Evolutionary conservation across 352 stramenopile species (phyloP).

Genomic region (Globisporangium paddicum): DNA sequence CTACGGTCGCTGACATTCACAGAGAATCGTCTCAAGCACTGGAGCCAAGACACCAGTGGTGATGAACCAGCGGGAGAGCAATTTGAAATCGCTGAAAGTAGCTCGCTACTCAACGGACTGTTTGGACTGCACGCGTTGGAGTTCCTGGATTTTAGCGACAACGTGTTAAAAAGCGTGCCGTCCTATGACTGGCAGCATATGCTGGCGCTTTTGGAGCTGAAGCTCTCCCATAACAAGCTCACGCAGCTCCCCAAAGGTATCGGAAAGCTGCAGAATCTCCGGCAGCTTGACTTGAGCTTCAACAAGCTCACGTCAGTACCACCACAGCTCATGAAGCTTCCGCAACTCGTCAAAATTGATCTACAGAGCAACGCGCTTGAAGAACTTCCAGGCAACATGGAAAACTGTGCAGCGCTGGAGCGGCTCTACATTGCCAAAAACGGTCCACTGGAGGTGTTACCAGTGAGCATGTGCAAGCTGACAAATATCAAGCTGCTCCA

Average conservation of each 20-base stretch:
- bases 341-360: conserved; percentile 25
- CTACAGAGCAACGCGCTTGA: conserved; percentile 28
- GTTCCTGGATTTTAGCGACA: conserved; percentile 51
- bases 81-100: not conserved
- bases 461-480: conserved; percentile 20
- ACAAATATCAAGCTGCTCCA: conserved; percentile 26
- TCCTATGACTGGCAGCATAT: conserved; percentile 24
- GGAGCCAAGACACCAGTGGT: conserved; percentile 11
- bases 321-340: conserved; percentile 15
- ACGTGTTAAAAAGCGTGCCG: conserved; percentile 27
- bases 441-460: conserved; percentile 20
- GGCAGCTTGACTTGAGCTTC: conserved; percentile 34
- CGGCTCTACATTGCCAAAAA: conserved; percentile 38
- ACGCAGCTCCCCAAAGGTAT: conserved; percentile 21
- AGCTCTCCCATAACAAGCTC: conserved; percentile 40
- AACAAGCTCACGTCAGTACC: conserved; percentile 38
- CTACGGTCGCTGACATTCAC: conserved; percentile 34
- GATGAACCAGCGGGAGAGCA: conserved; percentile 8
- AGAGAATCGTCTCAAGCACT: conserved; percentile 43
- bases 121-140: conserved; percentile 18
- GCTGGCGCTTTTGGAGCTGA: conserved; percentile 29
- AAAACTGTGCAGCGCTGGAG: conserved; percentile 22
- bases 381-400: conserved; percentile 26
- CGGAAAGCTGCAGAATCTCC: conserved; percentile 19
- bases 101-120: conserved; percentile 18